Evolutionary conservation across 2,329 filamentous ascomycete genomes (phyloP).

Genomic region (Cadophora malorum): DNA sequence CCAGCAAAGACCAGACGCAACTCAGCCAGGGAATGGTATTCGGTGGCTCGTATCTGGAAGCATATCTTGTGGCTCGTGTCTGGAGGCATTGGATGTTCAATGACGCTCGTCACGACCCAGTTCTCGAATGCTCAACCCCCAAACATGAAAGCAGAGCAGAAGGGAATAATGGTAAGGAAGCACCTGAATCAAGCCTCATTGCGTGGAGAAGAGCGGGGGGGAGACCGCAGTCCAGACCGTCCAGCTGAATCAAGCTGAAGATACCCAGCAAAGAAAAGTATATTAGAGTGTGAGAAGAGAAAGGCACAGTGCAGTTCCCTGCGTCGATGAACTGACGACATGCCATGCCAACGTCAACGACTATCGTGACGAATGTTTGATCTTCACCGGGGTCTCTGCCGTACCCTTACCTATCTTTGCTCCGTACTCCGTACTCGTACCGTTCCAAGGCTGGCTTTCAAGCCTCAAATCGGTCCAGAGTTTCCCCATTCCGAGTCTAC

Average conservation of each 20-base stretch:
- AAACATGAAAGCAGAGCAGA: neutral
- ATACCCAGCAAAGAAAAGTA: neutral
- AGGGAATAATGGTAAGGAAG: neutral
- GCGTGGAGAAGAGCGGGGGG: neutral
- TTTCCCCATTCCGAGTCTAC: slow-evolving; percentile 4
- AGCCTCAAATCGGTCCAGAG: slow-evolving; percentile 6
- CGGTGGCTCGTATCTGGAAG: slow-evolving; percentile 7
- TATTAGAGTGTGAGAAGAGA: slow-evolving; percentile 1
- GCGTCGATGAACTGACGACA: neutral
- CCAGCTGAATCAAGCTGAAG: slow-evolving; percentile 13
- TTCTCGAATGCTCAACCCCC: neutral
- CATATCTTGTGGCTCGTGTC: neutral
- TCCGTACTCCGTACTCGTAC: neutral
- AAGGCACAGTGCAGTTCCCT: neutral
- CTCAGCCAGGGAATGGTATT: neutral
- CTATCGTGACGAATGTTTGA: slow-evolving; percentile 6
- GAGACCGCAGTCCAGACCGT: slow-evolving; percentile 1
- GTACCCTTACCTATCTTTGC: neutral
- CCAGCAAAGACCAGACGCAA: too few species aligned
- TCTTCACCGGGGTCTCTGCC: neutral
- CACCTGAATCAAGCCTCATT: slow-evolving; percentile 4
- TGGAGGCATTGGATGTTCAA: neutral
- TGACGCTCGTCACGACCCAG: neutral
- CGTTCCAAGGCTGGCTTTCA: neutral
- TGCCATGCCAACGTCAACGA: neutral